Conservation (phyloP, 164 flowering plant genomes). For the Echeveria elegans region DNA sequence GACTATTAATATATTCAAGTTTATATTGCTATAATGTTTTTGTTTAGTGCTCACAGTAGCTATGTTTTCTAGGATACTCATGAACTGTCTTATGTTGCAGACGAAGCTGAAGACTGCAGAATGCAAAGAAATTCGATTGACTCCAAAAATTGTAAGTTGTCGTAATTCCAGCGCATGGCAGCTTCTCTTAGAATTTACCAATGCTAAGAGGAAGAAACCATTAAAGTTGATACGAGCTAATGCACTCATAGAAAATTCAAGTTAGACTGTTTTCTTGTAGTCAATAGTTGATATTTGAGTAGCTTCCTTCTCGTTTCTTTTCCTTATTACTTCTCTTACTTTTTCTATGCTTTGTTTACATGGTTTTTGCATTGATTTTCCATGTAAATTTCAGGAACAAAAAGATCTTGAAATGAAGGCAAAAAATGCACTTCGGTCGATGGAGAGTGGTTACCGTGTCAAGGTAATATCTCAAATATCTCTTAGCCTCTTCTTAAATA, state of each 20-base stretch:
- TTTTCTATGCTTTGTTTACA: too few relatives aligned
- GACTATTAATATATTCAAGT: too few relatives aligned
- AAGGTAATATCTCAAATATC: not conserved
- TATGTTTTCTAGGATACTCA: not conserved
- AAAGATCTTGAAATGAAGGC: constrained; percentile 8
- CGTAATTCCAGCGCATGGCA: not conserved
- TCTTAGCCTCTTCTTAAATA: too few relatives aligned
- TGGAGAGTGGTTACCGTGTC: constrained; percentile 6
- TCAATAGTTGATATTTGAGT: not conserved
- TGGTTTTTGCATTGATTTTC: not conserved
- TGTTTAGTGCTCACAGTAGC: not conserved
- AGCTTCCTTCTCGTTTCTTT: not conserved
- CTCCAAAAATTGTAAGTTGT: constrained; percentile 57
- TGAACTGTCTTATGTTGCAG: constrained; percentile 29
- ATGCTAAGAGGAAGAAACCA: too few relatives aligned
- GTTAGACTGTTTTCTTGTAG: not conserved
- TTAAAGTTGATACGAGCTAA: too few relatives aligned
- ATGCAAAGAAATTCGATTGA: constrained; percentile 59
- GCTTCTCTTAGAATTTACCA: not conserved
- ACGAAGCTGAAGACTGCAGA: constrained; percentile 28
- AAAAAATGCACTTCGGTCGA: not conserved
- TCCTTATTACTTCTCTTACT: not conserved
- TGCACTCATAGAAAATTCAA: too few relatives aligned
- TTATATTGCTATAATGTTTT: constrained; percentile 30
- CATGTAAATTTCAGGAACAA: not conserved